Evolutionary conservation across 2,329 filamentous ascomycete species (phyloP).

Genomic region (Sordariomycetes sp.): DNA sequence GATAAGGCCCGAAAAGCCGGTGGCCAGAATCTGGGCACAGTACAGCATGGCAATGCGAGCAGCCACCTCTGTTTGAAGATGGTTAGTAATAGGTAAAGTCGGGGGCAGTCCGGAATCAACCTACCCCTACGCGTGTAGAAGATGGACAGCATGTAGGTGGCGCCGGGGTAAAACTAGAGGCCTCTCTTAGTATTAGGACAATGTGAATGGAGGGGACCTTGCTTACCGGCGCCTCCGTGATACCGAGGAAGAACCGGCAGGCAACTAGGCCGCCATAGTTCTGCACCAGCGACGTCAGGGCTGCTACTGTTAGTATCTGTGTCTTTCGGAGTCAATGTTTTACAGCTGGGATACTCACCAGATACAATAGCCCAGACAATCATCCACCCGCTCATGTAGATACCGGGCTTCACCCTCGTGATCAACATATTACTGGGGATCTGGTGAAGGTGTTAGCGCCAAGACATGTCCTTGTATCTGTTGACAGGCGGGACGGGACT

Average conservation of each 20-base stretch:
- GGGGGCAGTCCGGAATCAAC: background rate
- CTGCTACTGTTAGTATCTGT: slow-evolving; percentile 1
- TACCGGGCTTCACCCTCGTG: slow-evolving; percentile 24
- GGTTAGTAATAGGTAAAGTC: background rate
- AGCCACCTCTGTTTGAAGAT: slow-evolving; percentile 36
- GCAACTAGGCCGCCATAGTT: slow-evolving; percentile 21
- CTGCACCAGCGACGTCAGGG: slow-evolving; percentile 23
- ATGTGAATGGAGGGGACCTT: background rate
- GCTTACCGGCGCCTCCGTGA: slow-evolving; percentile 19
- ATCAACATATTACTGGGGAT: slow-evolving; percentile 32
- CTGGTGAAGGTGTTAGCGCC: background rate
- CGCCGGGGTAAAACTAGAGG: slow-evolving; percentile 23
- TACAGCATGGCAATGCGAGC: slow-evolving; percentile 50
- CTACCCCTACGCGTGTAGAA: slow-evolving; percentile 46
- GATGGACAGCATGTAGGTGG: slow-evolving; percentile 23
- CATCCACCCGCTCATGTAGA: slow-evolving; percentile 30
- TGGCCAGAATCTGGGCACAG: slow-evolving; percentile 54
- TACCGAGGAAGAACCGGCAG: slow-evolving; percentile 25
- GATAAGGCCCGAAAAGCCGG: slow-evolving; percentile 57
- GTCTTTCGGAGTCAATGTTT: background rate
- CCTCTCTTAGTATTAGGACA: background rate
- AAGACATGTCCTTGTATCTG: background rate
- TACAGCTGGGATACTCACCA: background rate
- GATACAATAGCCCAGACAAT: slow-evolving; percentile 27
- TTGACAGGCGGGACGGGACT: background rate